These are phyloP conservation scores for Xylaria bambusicola DNA, from an alignment of 495 filamentous ascomycete genomes.

Conservation along the genomic window DNA sequence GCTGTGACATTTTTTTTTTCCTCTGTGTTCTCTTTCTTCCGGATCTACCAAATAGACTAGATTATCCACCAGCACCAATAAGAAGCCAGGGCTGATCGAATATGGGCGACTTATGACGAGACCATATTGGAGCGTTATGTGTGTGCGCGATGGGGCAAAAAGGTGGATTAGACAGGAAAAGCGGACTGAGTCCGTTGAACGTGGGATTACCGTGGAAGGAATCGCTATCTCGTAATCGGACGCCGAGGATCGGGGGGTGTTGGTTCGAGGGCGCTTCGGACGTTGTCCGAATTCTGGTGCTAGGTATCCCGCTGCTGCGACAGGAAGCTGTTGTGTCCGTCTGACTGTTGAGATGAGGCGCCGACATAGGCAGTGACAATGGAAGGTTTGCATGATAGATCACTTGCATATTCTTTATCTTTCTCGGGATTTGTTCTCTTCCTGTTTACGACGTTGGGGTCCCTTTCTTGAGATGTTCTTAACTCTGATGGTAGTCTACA, in stretches of 20 bases:
- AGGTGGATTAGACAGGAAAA: conserved; percentile 6
- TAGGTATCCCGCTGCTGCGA: no score
- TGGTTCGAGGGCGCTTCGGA: no score
- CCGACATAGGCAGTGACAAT: no score
- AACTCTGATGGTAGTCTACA: no score
- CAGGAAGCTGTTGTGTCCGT: no score
- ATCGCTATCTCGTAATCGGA: not conserved
- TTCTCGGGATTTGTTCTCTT: no score
- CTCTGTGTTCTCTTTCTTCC: not conserved
- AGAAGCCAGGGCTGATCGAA: not conserved
- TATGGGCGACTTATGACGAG: conserved; percentile 11
- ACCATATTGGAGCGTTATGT: conserved; percentile 6
- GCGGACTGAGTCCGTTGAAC: not conserved
- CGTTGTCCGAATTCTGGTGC: no score
- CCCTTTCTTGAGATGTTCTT: no score
- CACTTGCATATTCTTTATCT: no score
- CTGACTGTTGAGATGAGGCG: no score
- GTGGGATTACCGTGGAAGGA: not conserved
- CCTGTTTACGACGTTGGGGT: no score
- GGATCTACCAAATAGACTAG: conserved; percentile 5
- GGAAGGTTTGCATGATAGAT: no score
- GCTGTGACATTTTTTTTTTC: not conserved
- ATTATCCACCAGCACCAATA: conserved; percentile 4
- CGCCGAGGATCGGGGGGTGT: conserved; percentile 13
- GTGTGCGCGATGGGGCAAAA: not conserved